Conservation (phyloP, 495 filamentous ascomycete species). For the Lasiosphaeris hirsuta region DNA sequence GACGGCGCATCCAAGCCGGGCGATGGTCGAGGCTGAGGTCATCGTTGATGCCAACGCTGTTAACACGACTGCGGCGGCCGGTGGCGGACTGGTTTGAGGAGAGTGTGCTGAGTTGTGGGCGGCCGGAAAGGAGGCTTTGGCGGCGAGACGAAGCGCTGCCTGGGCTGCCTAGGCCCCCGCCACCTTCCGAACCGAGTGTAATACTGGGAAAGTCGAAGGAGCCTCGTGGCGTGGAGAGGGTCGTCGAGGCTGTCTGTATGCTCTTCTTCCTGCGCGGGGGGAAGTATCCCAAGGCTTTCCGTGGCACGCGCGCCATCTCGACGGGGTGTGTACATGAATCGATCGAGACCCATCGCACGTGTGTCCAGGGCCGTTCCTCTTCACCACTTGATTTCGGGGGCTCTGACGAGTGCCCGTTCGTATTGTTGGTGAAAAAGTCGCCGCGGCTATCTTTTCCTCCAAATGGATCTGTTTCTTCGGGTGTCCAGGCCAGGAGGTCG, state of each 20-base stretch:
- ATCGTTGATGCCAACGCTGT: conserved; percentile 25
- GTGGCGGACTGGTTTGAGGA: conserved; percentile 20
- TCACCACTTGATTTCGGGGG: conserved; percentile 17
- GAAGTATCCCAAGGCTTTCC: conserved; percentile 83
- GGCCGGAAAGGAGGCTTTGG: conserved; percentile 32
- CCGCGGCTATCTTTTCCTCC: conserved; percentile 23
- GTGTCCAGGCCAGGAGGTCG: conserved; percentile 46
- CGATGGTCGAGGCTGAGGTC: conserved; percentile 16
- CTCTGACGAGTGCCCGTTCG: conserved; percentile 30
- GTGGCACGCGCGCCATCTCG: conserved; percentile 82
- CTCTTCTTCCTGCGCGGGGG: conserved; percentile 84
- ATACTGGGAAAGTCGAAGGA: conserved; percentile 57
- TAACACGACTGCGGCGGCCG: conserved; percentile 26
- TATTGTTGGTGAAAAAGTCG: conserved; percentile 34
- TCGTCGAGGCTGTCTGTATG: conserved; percentile 49
- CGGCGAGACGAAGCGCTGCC: conserved; percentile 39
- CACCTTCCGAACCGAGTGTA: conserved; percentile 32
- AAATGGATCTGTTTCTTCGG: conserved; percentile 29
- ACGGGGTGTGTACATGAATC: conserved; percentile 65
- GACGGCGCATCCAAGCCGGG: conserved; percentile 63
- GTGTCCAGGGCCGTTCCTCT: conserved; percentile 65
- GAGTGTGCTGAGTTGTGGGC: conserved; percentile 16
- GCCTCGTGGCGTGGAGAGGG: conserved; percentile 58
- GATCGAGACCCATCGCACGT: conserved; percentile 82
- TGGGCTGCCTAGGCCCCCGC: conserved; percentile 29